phyloP scores from a whole-genome alignment of 441 rosid species.

The Biscutella auriculata region DNA sequence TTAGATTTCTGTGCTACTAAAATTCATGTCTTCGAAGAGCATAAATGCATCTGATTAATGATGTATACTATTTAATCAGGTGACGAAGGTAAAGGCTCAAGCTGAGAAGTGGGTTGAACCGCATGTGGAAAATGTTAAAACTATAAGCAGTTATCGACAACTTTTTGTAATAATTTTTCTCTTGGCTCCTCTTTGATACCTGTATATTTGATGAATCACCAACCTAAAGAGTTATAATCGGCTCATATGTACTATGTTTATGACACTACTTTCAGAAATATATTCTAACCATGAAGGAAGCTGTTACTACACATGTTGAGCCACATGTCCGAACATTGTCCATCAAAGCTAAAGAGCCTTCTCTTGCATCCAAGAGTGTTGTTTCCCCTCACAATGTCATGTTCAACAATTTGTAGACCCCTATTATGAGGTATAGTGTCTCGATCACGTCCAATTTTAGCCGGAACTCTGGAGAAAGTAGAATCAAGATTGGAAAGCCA shows the following conservation, averaged over 20 bases:
- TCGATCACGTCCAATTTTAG: too few relatives aligned
- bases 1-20: background rate
- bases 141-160: slow-evolving; percentile 34
- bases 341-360: slow-evolving; percentile 52
- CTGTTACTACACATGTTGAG: slow-evolving; percentile 39
- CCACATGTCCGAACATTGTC: slow-evolving; percentile 60
- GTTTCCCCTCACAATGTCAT: slow-evolving; percentile 47
- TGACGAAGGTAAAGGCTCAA: slow-evolving; percentile 48
- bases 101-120: slow-evolving; percentile 86
- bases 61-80: slow-evolving; percentile 33
- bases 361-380: slow-evolving; percentile 49
- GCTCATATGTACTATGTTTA: too few relatives aligned
- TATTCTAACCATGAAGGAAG: slow-evolving; percentile 55
- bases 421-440: slow-evolving; percentile 58
- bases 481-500: slow-evolving; percentile 3
- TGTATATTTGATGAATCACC: background rate
- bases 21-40: background rate
- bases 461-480: slow-evolving; percentile 68
- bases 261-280: slow-evolving; percentile 46
- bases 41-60: background rate
- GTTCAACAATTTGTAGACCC: slow-evolving; percentile 71
- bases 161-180: too few relatives aligned
- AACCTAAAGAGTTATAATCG: background rate
- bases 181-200: too few relatives aligned
- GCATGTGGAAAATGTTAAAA: slow-evolving; percentile 51